phyloP scores from a whole-genome alignment of 306 rosid genomes.

The Prunus mume region DNA sequence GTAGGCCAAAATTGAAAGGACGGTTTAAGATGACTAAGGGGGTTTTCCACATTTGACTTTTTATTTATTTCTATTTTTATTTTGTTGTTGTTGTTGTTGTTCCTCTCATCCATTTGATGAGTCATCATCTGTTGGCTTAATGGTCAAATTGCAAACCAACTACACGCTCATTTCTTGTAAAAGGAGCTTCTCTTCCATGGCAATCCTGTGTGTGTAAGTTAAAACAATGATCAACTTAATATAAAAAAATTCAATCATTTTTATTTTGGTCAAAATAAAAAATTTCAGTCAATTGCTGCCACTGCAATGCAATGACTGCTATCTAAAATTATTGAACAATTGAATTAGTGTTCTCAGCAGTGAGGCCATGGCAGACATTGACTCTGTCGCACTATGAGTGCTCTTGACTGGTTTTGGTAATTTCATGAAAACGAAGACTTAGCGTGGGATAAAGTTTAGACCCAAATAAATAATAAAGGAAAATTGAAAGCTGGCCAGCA shows the following conservation, averaged over 20 bases:
- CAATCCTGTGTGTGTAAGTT: neutral
- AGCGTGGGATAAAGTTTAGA: too few relatives aligned
- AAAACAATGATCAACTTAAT: neutral
- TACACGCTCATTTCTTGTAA: neutral
- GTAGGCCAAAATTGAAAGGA: constrained; percentile 20
- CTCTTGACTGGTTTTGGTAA: neutral
- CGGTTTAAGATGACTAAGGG: constrained; percentile 13
- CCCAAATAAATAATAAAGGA: too few relatives aligned
- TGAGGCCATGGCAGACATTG: neutral
- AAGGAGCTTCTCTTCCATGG: neutral
- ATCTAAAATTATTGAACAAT: neutral
- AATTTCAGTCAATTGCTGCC: neutral
- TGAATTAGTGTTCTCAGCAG: neutral
- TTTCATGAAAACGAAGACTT: neutral
- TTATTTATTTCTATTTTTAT: neutral
- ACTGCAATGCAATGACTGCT: neutral
- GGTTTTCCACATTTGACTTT: neutral
- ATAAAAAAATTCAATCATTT: neutral
- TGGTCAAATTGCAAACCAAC: neutral
- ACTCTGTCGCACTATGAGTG: neutral
- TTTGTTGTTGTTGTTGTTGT: neutral
- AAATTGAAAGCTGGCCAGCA: neutral
- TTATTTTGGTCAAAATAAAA: neutral
- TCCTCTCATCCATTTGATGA: neutral
- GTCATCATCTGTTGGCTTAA: neutral